phyloP scores from a whole-genome alignment of 202 grass and related monocot species.

The Sporobolus alterniflorus region DNA sequence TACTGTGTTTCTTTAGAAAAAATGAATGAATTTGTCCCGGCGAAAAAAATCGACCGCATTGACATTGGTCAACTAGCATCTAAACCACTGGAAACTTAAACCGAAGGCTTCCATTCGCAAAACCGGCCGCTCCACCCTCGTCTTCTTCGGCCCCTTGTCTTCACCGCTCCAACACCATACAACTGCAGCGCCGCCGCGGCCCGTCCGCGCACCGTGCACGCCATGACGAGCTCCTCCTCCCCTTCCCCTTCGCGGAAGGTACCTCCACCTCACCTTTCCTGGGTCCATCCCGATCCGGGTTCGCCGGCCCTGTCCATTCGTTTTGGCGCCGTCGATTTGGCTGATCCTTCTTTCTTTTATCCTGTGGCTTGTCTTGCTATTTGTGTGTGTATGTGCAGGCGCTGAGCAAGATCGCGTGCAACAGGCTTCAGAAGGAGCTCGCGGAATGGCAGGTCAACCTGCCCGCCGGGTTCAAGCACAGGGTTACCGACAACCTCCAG shows the following conservation, averaged over 20 bases:
- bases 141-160: background rate
- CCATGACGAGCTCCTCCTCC: slow-evolving; percentile 77
- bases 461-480: slow-evolving; percentile 69
- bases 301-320: background rate
- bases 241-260: slow-evolving; percentile 76
- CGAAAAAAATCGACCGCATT: no score
- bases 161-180: slow-evolving; percentile 14
- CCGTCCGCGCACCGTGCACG: background rate
- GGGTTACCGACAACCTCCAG: slow-evolving; percentile 84
- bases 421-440: slow-evolving; percentile 83
- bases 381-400: slow-evolving; percentile 33
- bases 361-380: background rate
- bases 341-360: background rate
- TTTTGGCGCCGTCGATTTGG: slow-evolving; percentile 9
- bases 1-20: no score
- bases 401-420: slow-evolving; percentile 90
- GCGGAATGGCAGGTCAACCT: slow-evolving; percentile 83
- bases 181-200: background rate
- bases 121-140: background rate
- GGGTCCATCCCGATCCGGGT: background rate
- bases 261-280: background rate
- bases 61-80: no score
- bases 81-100: no score
- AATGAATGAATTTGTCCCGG: no score
- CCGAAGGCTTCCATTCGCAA: background rate